These are phyloP conservation scores for Crassisporium funariophilum DNA, from an alignment of 768 basidiomycete genomes.

Conservation along the genomic window DNA sequence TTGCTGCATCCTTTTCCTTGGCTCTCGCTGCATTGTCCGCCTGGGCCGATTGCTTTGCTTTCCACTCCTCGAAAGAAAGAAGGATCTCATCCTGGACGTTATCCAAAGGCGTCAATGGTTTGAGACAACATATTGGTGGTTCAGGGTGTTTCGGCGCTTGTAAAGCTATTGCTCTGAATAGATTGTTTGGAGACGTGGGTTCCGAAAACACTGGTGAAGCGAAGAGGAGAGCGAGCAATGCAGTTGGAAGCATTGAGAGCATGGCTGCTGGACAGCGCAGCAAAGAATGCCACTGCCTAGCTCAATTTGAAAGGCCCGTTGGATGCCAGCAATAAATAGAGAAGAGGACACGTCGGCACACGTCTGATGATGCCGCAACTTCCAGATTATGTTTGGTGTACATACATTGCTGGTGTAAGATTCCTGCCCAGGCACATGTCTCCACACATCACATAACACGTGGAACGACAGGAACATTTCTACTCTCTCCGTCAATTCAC, in stretches of 20 bases:
- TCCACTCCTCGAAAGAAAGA: conserved; percentile 89
- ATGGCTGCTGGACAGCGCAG: conserved; percentile 16
- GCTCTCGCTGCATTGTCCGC: conserved; percentile 30
- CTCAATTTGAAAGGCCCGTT: background rate
- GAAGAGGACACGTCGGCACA: background rate
- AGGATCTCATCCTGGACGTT: conserved; percentile 63
- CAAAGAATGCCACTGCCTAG: background rate
- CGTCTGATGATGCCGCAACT: too few species aligned
- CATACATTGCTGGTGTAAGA: too few species aligned
- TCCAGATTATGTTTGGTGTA: too few species aligned
- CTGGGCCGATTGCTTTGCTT: conserved; percentile 60
- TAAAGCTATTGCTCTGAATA: conserved; percentile 57
- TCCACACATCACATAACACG: too few species aligned
- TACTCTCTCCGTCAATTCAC: too few species aligned
- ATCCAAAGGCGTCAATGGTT: conserved; percentile 49
- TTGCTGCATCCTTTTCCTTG: conserved; percentile 24
- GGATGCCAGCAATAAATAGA: background rate
- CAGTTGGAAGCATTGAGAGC: conserved; percentile 28
- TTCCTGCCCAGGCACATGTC: too few species aligned
- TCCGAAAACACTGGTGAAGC: conserved; percentile 35
- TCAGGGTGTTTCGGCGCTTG: conserved; percentile 52
- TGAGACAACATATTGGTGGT: conserved; percentile 70
- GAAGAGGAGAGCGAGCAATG: conserved; percentile 39
- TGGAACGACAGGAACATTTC: too few species aligned
- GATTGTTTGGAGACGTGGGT: conserved; percentile 51